These are phyloP conservation scores for Neurospora sp. DNA, from an alignment of 495 filamentous ascomycete genomes.

Conservation along the genomic window DNA sequence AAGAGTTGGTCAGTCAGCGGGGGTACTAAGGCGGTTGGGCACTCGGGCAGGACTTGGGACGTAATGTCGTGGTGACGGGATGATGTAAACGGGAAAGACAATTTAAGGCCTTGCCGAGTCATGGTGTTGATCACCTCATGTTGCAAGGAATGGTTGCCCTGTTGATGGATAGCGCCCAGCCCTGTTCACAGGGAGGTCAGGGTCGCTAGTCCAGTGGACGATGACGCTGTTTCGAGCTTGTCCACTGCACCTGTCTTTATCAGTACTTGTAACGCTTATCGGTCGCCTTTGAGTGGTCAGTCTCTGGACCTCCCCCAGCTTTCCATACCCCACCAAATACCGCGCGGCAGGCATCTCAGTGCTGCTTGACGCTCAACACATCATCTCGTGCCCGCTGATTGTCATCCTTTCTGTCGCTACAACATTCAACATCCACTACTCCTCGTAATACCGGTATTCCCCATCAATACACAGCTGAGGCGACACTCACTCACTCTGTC, in stretches of 20 bases:
- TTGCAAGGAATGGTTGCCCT: not conserved
- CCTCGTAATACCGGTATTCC: not conserved
- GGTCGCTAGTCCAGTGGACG: not conserved
- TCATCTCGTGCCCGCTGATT: not conserved
- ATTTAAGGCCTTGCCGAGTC: not conserved
- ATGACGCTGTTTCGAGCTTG: not conserved
- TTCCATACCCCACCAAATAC: not conserved
- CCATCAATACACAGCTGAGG: not conserved
- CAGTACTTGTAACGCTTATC: not conserved
- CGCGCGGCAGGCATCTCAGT: not conserved
- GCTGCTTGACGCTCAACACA: not conserved
- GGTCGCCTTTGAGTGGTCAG: not conserved
- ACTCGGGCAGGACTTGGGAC: not conserved
- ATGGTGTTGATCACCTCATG: not conserved
- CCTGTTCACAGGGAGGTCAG: not conserved
- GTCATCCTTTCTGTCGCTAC: not conserved
- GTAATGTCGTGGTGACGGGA: not conserved
- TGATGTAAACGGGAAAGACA: not conserved
- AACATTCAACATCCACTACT: not conserved
- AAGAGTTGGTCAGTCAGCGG: not conserved
- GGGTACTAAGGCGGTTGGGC: not conserved
- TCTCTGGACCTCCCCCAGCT: not conserved
- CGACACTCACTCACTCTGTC: not conserved
- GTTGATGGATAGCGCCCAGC: not conserved
- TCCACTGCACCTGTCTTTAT: not conserved